Base-by-base conservation (phyloP, 2,329 filamentous ascomycete genomes). In the Aureobasidium sp. region DNA sequence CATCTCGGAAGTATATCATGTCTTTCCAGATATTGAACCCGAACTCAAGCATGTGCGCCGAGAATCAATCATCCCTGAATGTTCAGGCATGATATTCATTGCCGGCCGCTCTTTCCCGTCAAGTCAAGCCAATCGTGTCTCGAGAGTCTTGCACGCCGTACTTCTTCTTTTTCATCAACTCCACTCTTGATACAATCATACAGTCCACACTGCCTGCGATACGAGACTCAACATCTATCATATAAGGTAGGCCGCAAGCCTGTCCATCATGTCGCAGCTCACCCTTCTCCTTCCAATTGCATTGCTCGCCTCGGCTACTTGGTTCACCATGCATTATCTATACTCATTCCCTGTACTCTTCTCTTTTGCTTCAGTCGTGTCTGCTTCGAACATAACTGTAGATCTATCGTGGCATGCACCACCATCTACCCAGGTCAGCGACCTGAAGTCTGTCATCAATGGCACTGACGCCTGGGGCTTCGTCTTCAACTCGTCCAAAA, bases 391-490 rank as follows among this genome's bases (percentile, higher is more conserved):
- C 19, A 57, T 57, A 1, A 66, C 67, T 37, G 63, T 69, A 40
- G 78, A 82, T 64, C 66, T 80, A 13, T 68, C 69, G 50, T 89
- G 86, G 86, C 74, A 86, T 70, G 69, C 84, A 13, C 85, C 86
- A 17, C 74, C 76, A 17, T 68, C 76, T 21, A 80, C 78, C 4
- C 69, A 74, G 47, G 77, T 89, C 65, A 90, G 89, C 68, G 78
- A 86, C 66, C 74, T 91, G 3, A 74, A 75, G 0, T 71, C 74
- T 5, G 84, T 82, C 0, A 69, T 90, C 53, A 77, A 79, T 61
- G 78, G 79, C 8, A 75, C 78, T 1, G 89, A 87, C 1, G 80
- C 85, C 0, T 86, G 90, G 70, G 88, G 87, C 1, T 92, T 90
- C 69, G 79, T 89, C 19, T 94, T 86, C 74, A 84, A 90, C 68